Conservation (phyloP, 208 protist species). For the Trypanosoma boissoni region DNA sequence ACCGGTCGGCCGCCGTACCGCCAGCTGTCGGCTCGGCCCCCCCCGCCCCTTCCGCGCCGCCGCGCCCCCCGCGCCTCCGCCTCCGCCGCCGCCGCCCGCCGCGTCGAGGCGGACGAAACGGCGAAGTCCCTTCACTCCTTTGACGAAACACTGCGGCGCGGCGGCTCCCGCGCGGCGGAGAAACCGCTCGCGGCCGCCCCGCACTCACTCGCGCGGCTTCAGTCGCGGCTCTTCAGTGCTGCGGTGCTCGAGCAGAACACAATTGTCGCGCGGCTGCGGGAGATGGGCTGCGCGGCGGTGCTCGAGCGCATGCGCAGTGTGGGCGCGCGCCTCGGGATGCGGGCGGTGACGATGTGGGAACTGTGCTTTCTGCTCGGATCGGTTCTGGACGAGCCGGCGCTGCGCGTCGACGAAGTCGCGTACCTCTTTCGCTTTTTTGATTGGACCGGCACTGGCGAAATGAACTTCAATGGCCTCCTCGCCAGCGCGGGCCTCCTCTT, state of each 20-base stretch:
- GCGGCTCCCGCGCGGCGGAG: not conserved
- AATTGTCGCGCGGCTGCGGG: slow-evolving; percentile 20
- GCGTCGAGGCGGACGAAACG: not conserved
- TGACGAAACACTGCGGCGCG: not conserved
- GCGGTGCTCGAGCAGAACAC: slow-evolving; percentile 30
- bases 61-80: not conserved
- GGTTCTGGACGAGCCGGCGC: slow-evolving; percentile 17
- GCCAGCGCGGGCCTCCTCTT: slow-evolving; percentile 27
- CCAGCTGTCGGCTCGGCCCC: not conserved
- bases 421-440: slow-evolving; percentile 43
- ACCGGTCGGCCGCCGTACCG: slow-evolving; percentile 10
- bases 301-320: slow-evolving; percentile 12
- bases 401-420: slow-evolving; percentile 21
- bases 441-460: slow-evolving; percentile 10
- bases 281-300: slow-evolving; percentile 21
- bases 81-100: not conserved
- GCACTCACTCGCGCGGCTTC: slow-evolving; percentile 16
- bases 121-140: not conserved
- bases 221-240: slow-evolving; percentile 23
- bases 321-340: slow-evolving; percentile 30
- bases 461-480: slow-evolving; percentile 29
- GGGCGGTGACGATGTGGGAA: slow-evolving; percentile 23
- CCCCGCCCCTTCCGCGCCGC: not conserved
- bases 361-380: slow-evolving; percentile 21
- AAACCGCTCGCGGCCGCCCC: too few relatives aligned